Conservation (phyloP, 805 yeast genomes). For the Pichia phayaonensis region DNA sequence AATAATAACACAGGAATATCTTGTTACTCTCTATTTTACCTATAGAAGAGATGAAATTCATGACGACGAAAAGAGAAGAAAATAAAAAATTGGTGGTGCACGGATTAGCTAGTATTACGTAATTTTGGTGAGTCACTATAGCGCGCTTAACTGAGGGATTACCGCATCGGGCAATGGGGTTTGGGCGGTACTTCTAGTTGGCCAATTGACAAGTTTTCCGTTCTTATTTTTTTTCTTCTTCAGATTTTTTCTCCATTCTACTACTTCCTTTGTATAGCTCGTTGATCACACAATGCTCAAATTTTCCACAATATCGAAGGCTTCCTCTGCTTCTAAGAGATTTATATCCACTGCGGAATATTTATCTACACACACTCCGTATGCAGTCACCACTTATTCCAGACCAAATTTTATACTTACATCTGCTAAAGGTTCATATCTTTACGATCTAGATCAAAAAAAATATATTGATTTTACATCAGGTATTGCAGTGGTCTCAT, state of each 20-base stretch:
- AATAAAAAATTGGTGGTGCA: neutral
- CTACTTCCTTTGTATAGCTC: neutral
- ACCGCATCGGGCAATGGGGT: neutral
- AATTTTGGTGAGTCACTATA: neutral
- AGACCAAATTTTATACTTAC: slow-evolving; percentile 71
- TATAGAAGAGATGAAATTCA: neutral
- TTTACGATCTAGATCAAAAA: slow-evolving; percentile 74
- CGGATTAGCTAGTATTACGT: neutral
- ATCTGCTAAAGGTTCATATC: slow-evolving; percentile 71
- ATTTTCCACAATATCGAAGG: neutral
- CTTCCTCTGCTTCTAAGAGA: slow-evolving; percentile 7
- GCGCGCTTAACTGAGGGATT: slow-evolving; percentile 4
- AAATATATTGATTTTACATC: slow-evolving; percentile 87
- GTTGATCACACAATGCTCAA: neutral
- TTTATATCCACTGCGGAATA: slow-evolving; percentile 25
- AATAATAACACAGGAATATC: too few relatives aligned
- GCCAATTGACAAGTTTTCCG: neutral
- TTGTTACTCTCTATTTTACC: neutral
- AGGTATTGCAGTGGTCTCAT: slow-evolving; percentile 94
- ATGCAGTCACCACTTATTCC: slow-evolving; percentile 69
- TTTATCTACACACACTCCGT: slow-evolving; percentile 26
- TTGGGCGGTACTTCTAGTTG: neutral
- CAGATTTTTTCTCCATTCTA: neutral
- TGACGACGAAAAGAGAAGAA: neutral
- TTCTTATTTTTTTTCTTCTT: neutral